phyloP scores from a whole-genome alignment of 495 filamentous ascomycete genomes.

The Daldinia decipiens region DNA sequence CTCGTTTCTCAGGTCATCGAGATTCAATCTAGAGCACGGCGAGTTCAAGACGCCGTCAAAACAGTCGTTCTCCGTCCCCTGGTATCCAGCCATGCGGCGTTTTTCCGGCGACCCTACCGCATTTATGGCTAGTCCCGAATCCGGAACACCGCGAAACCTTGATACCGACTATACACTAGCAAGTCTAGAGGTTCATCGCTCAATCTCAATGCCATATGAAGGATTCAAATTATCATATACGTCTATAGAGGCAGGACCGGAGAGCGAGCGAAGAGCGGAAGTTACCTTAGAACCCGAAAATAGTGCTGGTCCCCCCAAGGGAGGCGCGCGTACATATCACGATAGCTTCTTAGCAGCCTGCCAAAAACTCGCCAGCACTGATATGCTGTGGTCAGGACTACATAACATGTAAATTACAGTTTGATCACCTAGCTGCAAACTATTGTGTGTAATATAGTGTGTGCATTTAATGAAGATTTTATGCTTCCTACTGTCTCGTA shows the following conservation, averaged over 20 bases:
- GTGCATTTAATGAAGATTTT: not conserved
- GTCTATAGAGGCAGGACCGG: conserved; percentile 55
- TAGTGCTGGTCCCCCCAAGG: too few relatives aligned
- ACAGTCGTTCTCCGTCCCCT: conserved; percentile 52
- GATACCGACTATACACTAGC: conserved; percentile 58
- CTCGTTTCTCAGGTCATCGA: conserved; percentile 52
- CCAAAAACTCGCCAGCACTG: conserved; percentile 26
- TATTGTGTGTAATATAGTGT: not conserved
- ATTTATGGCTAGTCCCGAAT: not conserved
- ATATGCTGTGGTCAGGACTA: conserved; percentile 35
- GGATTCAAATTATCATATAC: conserved; percentile 57
- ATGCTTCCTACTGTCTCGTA: not conserved
- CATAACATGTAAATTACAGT: not conserved
- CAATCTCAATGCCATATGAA: conserved; percentile 49
- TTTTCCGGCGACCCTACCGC: not conserved
- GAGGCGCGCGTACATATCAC: conserved; percentile 2
- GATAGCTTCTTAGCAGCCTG: conserved; percentile 35
- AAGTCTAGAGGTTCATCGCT: conserved; percentile 56
- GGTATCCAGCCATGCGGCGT: conserved; percentile 23
- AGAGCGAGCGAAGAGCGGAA: conserved; percentile 55
- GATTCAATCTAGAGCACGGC: conserved; percentile 49
- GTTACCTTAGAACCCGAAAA: conserved; percentile 52
- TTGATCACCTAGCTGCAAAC: not conserved
- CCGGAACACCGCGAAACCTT: conserved; percentile 25
- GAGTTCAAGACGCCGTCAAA: conserved; percentile 52